Percentiles rank a stretch among this genome's conserved stretches.
Evolutionary conservation across 305 asterid species (phyloP).

Genomic region (Fraxinus angustifolia): DNA sequence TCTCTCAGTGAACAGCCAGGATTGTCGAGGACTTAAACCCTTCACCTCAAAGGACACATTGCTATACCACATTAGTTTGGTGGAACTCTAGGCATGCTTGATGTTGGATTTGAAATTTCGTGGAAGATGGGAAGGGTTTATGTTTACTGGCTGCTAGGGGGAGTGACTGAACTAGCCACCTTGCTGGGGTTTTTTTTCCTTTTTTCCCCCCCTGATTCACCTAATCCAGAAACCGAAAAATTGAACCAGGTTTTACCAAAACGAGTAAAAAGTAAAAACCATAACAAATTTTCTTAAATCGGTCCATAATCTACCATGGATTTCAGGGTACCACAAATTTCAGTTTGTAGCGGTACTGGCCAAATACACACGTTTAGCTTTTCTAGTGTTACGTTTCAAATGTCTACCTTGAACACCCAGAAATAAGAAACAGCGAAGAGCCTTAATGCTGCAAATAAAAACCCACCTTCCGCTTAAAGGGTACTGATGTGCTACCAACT

Average conservation of each 20-base stretch:
- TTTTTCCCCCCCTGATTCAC: background rate
- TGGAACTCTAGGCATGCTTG: background rate
- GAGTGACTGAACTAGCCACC: background rate
- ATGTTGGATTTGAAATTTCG: background rate
- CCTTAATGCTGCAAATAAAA: background rate
- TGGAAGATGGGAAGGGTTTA: background rate
- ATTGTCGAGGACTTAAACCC: background rate
- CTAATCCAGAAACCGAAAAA: background rate
- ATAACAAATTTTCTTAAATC: background rate
- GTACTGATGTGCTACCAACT: constrained; percentile 54
- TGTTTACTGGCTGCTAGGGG: background rate
- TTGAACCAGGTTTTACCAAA: background rate
- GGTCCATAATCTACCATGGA: background rate
- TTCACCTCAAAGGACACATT: background rate
- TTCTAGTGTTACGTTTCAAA: background rate
- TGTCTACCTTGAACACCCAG: constrained; percentile 8
- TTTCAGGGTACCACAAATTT: background rate
- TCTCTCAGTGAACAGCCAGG: background rate
- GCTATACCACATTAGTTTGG: background rate
- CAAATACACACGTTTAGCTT: background rate
- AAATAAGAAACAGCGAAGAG: background rate
- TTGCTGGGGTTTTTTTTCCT: background rate
- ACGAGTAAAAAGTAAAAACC: background rate
- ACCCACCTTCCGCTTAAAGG: constrained; percentile 76
- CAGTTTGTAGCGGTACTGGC: background rate